Evolutionary conservation across 2,329 filamentous ascomycete genomes (phyloP).

Genomic region (Teratosphaeria epicoccoides): DNA sequence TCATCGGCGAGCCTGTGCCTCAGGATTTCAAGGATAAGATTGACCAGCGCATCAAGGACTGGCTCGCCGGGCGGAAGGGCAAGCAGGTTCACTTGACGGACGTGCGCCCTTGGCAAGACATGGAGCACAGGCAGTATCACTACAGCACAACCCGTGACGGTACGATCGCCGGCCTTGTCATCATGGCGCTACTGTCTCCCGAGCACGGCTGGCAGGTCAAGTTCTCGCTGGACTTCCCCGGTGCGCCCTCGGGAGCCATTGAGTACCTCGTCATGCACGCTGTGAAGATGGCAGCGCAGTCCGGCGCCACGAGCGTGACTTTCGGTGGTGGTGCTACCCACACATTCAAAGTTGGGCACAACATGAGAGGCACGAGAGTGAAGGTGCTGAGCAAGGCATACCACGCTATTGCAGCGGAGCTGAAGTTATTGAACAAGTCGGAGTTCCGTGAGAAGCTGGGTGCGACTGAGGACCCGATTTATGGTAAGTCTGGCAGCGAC

Average conservation of each 20-base stretch:
- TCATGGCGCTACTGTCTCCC: constrained; percentile 70
- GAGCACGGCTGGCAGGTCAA: constrained; percentile 87
- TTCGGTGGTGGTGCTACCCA: constrained; percentile 76
- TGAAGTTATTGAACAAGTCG: constrained; percentile 71
- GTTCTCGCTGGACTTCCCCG: constrained; percentile 89
- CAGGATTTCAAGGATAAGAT: constrained; percentile 59
- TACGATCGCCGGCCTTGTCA: constrained; percentile 64
- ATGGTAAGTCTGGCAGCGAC: constrained; percentile 29
- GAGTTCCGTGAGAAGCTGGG: constrained; percentile 90
- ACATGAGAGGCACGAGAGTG: constrained; percentile 68
- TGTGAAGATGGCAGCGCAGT: constrained; percentile 49
- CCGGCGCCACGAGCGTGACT: constrained; percentile 59
- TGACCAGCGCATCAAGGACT: constrained; percentile 64
- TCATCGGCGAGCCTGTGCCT: constrained; percentile 51
- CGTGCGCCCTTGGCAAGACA: constrained; percentile 78
- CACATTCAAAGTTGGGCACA: constrained; percentile 66
- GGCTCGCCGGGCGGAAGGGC: constrained; percentile 71
- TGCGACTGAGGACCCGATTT: constrained; percentile 70
- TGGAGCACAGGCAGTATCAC: constrained; percentile 74
- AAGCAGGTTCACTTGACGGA: constrained; percentile 84
- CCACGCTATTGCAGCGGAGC: constrained; percentile 66
- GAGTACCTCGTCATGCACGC: constrained; percentile 69
- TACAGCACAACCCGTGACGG: constrained; percentile 65
- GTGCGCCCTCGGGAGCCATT: constrained; percentile 74
- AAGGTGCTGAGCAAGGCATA: constrained; percentile 77